Evolutionary conservation across 306 rosid species (phyloP), one percentile per base, ranked within the genome.

Genomic region (Carpinus fangiana): DNA sequence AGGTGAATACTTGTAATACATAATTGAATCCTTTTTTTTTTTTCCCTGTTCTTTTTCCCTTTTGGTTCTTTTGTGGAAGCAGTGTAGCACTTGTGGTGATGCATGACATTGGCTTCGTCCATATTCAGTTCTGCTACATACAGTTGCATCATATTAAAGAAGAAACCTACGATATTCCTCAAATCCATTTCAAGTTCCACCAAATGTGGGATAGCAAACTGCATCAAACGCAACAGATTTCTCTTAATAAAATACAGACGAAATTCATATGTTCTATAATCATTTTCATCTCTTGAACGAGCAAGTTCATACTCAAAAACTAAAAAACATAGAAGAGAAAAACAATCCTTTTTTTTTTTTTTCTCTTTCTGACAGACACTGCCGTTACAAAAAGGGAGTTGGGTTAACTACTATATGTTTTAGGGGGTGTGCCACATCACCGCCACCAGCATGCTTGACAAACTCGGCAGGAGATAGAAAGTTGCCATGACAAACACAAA

Each of bases 401-500:
- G 90, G 87, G 75, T 47, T 88, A 47, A 93, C 97, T 38, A 89
- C 87, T 77, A 93, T 93, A 73, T 93, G 92, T 80, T 89, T 88
- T 54, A 90, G 72, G 0, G 97, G 97, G 73, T 89, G 84, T 4
- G 73, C 71, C 4, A 88, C 93, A 1, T 90, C 96, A 14, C 78
- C 78, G 0, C 96, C 96, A 16, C 97, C 97, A 1, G 89, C 97
- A 28, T 93, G 97, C 83, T 88, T 88, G 4, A 93, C 90, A 69
- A 93, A 93, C 81, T 93, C 97, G 0, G 96, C 92, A 0, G 96
- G 96, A 1, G 93, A 80, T 4, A 89, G 87, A 70, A 89, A 93
- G 81, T 74, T 84, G 28, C 97, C 97, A 56, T 93, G 97, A 54
- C 97, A 93, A 21, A 89, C 90, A 4, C 97, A 93, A 34, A 93